Evolutionary conservation across 495 filamentous ascomycete species (phyloP).

Genomic region (Penicillium longicatenatum): DNA sequence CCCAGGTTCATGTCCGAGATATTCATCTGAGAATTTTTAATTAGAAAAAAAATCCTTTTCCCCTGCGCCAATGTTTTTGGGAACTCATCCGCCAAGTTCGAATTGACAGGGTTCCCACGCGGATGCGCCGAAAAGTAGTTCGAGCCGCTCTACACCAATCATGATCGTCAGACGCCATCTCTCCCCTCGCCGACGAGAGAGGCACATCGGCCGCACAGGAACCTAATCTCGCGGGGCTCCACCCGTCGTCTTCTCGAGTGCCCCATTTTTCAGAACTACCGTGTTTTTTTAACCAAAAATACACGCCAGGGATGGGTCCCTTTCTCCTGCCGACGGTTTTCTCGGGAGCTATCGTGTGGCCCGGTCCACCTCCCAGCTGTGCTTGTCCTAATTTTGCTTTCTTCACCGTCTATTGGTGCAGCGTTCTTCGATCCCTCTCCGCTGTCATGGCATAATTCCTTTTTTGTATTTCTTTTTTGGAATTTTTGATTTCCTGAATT

Average conservation of each 20-base stretch:
- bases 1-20: not conserved
- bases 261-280: conserved; percentile 5
- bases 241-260: not conserved
- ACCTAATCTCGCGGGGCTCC: conserved; percentile 26
- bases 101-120: not conserved
- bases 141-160: conserved; percentile 18
- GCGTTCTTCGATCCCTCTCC: conserved; percentile 26
- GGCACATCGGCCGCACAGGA: conserved; percentile 22
- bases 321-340: conserved; percentile 22
- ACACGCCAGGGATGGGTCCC: not conserved
- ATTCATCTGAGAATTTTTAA: too few species aligned
- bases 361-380: conserved; percentile 30
- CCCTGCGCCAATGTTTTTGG: too few species aligned
- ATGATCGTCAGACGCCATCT: conserved; percentile 3
- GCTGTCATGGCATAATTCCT: conserved; percentile 25
- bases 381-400: conserved; percentile 23
- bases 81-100: too few species aligned
- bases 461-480: conserved; percentile 11
- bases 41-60: too few species aligned
- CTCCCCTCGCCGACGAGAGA: conserved; percentile 9
- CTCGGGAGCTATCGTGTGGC: conserved; percentile 29
- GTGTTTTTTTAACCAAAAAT: not conserved
- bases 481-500: conserved; percentile 7
- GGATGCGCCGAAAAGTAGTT: conserved; percentile 12
- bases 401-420: conserved; percentile 34